These are phyloP conservation scores for Vaccinium corymbosum DNA, from an alignment of 148 eudicot species.

Conservation along the genomic window DNA sequence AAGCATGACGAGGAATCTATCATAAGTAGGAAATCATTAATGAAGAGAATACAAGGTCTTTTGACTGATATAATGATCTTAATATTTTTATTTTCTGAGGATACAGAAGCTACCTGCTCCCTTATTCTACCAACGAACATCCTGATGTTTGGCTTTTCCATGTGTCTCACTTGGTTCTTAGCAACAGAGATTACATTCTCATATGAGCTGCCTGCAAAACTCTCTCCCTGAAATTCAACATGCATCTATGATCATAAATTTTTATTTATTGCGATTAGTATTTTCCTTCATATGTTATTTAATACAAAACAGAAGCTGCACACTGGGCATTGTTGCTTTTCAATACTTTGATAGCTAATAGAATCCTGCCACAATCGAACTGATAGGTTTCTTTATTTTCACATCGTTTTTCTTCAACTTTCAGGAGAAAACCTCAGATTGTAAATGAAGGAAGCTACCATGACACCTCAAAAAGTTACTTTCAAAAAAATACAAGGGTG, in stretches of 20 bases:
- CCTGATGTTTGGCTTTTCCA: conserved; percentile 51
- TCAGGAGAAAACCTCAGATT: neutral
- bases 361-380: neutral
- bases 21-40: neutral
- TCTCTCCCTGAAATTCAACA: conserved; percentile 37
- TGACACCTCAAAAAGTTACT: neutral
- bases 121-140: conserved; percentile 50
- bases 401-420: neutral
- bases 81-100: neutral
- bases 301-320: neutral
- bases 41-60: neutral
- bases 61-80: neutral
- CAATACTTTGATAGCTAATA: neutral
- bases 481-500: neutral
- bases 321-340: neutral
- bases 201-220: conserved; percentile 29
- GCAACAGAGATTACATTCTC: conserved; percentile 30
- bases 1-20: neutral
- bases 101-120: conserved; percentile 40
- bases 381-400: neutral
- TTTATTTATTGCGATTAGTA: neutral
- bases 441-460: neutral
- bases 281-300: neutral
- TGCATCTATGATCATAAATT: neutral
- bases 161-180: conserved; percentile 23